Evolutionary conservation across 352 stramenopile species (phyloP).

Genomic region (Peronospora farinosa): DNA sequence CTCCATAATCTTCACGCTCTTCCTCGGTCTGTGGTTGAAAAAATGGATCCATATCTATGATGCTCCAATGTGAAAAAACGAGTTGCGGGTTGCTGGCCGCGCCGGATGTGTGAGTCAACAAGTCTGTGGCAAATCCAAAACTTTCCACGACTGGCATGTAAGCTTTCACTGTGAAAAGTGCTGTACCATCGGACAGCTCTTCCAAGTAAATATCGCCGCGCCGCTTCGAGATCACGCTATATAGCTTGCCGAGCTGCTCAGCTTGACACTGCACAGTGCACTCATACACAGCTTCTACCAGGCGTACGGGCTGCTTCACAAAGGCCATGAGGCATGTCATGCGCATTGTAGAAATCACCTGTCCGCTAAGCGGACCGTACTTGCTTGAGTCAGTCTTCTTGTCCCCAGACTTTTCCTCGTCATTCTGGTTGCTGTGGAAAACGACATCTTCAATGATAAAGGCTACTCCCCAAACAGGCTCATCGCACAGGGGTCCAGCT

Average conservation of each 20-base stretch:
- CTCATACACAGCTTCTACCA: constrained; percentile 89
- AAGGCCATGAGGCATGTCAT: constrained; percentile 67
- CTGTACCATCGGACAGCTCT: constrained; percentile 88
- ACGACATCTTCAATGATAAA: constrained; percentile 83
- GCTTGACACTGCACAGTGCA: constrained; percentile 84
- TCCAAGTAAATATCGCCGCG: constrained; percentile 87
- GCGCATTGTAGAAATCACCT: constrained; percentile 79
- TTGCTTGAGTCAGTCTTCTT: constrained; percentile 28
- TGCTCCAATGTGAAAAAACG: constrained; percentile 92
- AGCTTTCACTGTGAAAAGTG: constrained; percentile 91
- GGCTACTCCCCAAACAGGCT: constrained; percentile 86
- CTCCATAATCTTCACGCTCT: constrained; percentile 93
- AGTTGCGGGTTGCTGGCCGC: constrained; percentile 94
- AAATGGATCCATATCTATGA: constrained; percentile 93
- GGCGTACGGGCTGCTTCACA: constrained; percentile 78
- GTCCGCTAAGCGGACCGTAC: constrained; percentile 68
- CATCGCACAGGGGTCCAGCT: constrained; percentile 84
- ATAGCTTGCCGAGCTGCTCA: constrained; percentile 91
- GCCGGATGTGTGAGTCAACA: constrained; percentile 92
- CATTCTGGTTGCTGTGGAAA: constrained; percentile 38
- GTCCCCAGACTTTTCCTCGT: constrained; percentile 24
- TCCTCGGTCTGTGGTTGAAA: constrained; percentile 94
- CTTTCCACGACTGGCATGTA: constrained; percentile 92
- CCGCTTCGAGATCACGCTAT: constrained; percentile 90
- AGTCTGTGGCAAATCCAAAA: constrained; percentile 89